A percentile compares a stretch with the other conserved stretches of the same genome.
Evolutionary conservation across 805 yeast genomes (phyloP).

Genomic region (Myxozyma geophila): DNA sequence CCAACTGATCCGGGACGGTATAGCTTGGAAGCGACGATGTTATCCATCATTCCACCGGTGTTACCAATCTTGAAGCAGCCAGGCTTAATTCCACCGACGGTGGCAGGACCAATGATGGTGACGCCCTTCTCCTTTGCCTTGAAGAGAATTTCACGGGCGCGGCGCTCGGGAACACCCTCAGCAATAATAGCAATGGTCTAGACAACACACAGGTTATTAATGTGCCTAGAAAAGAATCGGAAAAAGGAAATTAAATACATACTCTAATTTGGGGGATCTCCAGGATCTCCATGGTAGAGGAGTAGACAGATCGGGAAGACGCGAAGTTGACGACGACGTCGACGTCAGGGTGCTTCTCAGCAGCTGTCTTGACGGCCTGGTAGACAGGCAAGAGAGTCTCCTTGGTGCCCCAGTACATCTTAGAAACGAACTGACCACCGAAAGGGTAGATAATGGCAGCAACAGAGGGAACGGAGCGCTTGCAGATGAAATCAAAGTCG

Average conservation of each 20-base stretch:
- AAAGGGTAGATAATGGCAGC: constrained; percentile 55
- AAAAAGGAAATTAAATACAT: constrained; percentile 4
- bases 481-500: constrained; percentile 54
- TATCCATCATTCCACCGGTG: constrained; percentile 58
- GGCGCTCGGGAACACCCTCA: constrained; percentile 56
- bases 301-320: constrained; percentile 53
- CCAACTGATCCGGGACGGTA: constrained; percentile 56
- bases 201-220: neutral
- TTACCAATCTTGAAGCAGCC: constrained; percentile 56
- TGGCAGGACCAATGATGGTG: constrained; percentile 54
- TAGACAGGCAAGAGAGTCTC: constrained; percentile 53
- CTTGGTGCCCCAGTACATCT: constrained; percentile 57
- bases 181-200: constrained; percentile 54
- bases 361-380: constrained; percentile 51
- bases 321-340: constrained; percentile 56
- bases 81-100: constrained; percentile 56
- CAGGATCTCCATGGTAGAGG: constrained; percentile 54
- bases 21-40: constrained; percentile 54
- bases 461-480: constrained; percentile 52
- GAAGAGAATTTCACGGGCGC: constrained; percentile 53
- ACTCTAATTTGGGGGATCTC: constrained; percentile 51
- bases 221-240: neutral
- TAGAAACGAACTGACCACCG: constrained; percentile 53
- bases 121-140: constrained; percentile 53
- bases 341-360: constrained; percentile 52